phyloP scores from a whole-genome alignment of 1,139 yeast species.

The Debaryomyces psychrophilus region DNA sequence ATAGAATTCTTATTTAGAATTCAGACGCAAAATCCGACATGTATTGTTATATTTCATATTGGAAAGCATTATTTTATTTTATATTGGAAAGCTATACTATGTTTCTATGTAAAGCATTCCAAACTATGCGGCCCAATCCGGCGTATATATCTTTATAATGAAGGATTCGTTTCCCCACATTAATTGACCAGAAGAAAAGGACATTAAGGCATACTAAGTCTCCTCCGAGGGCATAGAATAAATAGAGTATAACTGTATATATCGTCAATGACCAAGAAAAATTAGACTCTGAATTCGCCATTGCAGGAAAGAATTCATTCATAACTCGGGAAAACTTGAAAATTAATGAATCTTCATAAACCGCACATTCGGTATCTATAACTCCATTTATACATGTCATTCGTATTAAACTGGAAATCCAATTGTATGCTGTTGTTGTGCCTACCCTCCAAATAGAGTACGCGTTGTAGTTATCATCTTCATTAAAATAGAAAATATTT shows the following conservation, averaged over 20 bases:
- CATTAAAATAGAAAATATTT: conserved; percentile 18
- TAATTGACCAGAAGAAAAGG: conserved; percentile 14
- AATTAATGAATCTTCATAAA: conserved; percentile 23
- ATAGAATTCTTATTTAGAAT: neutral
- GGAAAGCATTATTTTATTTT: neutral
- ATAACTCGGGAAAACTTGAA: conserved; percentile 34
- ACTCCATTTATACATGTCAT: neutral
- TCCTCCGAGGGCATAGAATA: conserved; percentile 34
- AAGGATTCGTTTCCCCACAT: neutral
- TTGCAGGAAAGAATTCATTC: conserved; percentile 18
- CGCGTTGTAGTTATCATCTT: conserved; percentile 11
- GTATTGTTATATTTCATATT: neutral
- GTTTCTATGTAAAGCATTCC: conserved; percentile 5
- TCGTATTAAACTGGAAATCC: neutral
- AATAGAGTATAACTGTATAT: conserved; percentile 29
- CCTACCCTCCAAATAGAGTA: conserved; percentile 13
- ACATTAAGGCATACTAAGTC: conserved; percentile 35
- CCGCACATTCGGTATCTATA: neutral
- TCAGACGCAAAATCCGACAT: neutral
- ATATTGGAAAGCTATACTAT: neutral
- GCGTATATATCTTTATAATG: conserved; percentile 13
- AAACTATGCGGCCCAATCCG: conserved; percentile 3
- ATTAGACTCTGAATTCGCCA: neutral
- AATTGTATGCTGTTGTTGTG: conserved; percentile 9
- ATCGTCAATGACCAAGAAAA: conserved; percentile 16